Percentiles rank a stretch among this genome's conserved stretches.
These are phyloP conservation scores for Lumnitzera racemosa DNA, from an alignment of 345 rosid species.

Conservation along the genomic window DNA sequence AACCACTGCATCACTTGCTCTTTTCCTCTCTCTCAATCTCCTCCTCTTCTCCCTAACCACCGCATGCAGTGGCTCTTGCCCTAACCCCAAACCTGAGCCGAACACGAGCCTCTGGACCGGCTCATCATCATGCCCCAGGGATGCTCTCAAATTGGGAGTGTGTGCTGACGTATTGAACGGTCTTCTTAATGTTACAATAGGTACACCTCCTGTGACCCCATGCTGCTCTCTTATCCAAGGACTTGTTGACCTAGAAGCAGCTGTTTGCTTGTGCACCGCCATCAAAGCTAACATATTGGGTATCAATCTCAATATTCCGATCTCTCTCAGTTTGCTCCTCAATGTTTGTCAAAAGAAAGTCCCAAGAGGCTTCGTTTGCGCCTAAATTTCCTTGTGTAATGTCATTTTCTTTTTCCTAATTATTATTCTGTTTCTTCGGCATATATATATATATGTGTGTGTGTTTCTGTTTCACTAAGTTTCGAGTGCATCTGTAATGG, in stretches of 20 bases:
- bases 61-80: too few relatives aligned
- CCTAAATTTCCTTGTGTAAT: neutral
- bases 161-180: conserved; percentile 36
- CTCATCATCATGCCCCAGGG: conserved; percentile 34
- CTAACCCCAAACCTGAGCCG: too few relatives aligned
- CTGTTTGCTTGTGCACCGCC: conserved; percentile 70
- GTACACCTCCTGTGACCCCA: conserved; percentile 44
- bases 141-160: conserved; percentile 51
- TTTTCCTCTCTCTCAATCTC: too few relatives aligned
- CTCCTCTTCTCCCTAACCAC: too few relatives aligned
- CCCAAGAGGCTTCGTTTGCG: conserved; percentile 30
- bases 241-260: conserved; percentile 56
- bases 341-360: conserved; percentile 47
- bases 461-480: too few relatives aligned
- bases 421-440: too few relatives aligned
- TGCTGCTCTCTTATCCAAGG: conserved; percentile 41
- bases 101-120: too few relatives aligned
- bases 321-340: conserved; percentile 42
- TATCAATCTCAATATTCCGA: conserved; percentile 34
- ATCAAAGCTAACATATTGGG: conserved; percentile 54
- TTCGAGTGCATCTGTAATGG: too few relatives aligned
- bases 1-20: too few relatives aligned
- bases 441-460: too few relatives aligned
- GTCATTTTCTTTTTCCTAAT: too few relatives aligned
- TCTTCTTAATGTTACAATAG: conserved; percentile 26